A percentile compares a stretch with the other conserved stretches of the same genome.
These are phyloP conservation scores for Ganoderma multipileum DNA, from an alignment of 1,284 basidiomycete genomes.

Conservation along the genomic window DNA sequence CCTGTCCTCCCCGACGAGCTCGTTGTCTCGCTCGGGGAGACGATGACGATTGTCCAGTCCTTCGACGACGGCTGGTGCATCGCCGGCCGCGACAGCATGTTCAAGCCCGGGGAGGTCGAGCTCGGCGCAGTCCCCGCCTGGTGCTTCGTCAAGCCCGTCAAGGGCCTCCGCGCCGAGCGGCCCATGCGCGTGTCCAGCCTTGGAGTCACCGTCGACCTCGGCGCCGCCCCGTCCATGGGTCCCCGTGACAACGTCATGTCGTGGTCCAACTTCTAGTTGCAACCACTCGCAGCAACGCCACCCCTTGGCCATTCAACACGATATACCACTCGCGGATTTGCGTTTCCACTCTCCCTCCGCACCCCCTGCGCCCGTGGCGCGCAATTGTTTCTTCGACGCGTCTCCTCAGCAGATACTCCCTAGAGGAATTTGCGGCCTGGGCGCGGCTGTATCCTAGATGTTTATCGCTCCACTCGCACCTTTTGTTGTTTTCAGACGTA, in stretches of 20 bases:
- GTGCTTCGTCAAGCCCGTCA: slow-evolving; percentile 70
- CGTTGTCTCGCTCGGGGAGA: slow-evolving; percentile 60
- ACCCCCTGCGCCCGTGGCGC: slow-evolving; percentile 23
- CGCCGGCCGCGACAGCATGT: slow-evolving; percentile 60
- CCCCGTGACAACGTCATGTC: slow-evolving; percentile 61
- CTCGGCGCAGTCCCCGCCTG: slow-evolving; percentile 76
- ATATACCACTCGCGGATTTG: slow-evolving; percentile 13
- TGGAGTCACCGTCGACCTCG: slow-evolving; percentile 64
- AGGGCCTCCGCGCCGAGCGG: slow-evolving; percentile 62
- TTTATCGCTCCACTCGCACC: background rate
- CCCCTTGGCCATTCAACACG: background rate
- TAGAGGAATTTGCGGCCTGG: slow-evolving; percentile 18
- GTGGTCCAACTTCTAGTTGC: slow-evolving; percentile 68
- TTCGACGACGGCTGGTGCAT: slow-evolving; percentile 83
- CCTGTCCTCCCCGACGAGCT: slow-evolving; percentile 78
- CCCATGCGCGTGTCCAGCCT: slow-evolving; percentile 68
- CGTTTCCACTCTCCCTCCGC: background rate
- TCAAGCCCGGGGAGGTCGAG: slow-evolving; percentile 56
- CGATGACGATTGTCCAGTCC: slow-evolving; percentile 58
- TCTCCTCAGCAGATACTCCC: slow-evolving; percentile 27
- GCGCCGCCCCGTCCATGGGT: slow-evolving; percentile 42
- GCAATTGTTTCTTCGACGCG: slow-evolving; percentile 7
- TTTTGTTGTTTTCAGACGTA: background rate
- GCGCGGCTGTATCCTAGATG: slow-evolving; percentile 7
- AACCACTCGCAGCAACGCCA: background rate